Evolutionary conservation across 1,284 basidiomycete species (phyloP), one percentile per base, ranked within the genome.

Genomic region (Ustilago loliicola): DNA sequence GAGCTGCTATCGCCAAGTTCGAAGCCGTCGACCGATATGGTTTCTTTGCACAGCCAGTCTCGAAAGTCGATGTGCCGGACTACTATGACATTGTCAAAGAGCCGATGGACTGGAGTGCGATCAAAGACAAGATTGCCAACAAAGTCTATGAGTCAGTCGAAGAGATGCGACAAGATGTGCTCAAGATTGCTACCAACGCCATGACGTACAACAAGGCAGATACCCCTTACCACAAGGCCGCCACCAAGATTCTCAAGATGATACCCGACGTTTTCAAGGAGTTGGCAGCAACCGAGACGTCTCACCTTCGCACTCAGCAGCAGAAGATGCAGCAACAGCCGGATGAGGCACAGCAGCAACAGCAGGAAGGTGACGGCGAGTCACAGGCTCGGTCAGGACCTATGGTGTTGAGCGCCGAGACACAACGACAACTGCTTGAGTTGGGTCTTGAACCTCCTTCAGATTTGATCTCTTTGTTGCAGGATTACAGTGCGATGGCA

Each of bases 71-170:
- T 45, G 94, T 95, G 0, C 95, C 96, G 0, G 96, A 98, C 85
- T 99, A 99, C 86, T 93, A 92, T 83, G 92, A 95, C 58, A 88
- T 97, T 57, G 90, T 99, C 85, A 90, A 92, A 82, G 88, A 90
- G 11, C 96, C 96, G 0, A 98, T 98, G 93, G 92, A 92, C 77
- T 98, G 95, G 94, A 88, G 89, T 21, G 89, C 88, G 47, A 97
- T 99, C 72, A 57, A 66, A 29, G 67, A 64, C 13, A 76, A 76
- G 32, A 69, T 99, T 32, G 92, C 94, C 60, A 88, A 89, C 51
- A 91, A 93, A 66, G 89, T 90, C 71, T 99, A 99, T 87, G 90
- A 91, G 87, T 91, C 92, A 81, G 86, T 93, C 0, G 88, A 90
- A 23, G 88, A 91, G 4, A 95, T 99, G 88, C 68, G 97, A 94